Conservation (phyloP, 2,329 filamentous ascomycete genomes). For the Neofusicoccum umdonicola region DNA sequence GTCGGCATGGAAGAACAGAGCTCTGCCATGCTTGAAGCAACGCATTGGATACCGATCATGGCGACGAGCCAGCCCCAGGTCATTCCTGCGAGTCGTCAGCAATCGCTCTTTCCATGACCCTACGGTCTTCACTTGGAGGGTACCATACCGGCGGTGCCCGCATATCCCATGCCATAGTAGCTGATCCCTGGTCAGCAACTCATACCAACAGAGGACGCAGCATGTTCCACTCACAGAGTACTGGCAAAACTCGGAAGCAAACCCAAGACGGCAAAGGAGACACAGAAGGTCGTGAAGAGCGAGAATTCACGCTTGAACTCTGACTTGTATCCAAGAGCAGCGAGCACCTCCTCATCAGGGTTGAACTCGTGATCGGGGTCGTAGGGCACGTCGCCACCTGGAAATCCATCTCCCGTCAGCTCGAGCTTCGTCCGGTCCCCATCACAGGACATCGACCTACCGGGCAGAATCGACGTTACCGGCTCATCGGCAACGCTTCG, state of each 20-base stretch:
- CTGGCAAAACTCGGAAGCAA: constrained; percentile 69
- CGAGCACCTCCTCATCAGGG: constrained; percentile 60
- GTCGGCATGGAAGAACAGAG: constrained; percentile 73
- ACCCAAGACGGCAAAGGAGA: constrained; percentile 71
- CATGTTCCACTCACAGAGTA: constrained; percentile 47
- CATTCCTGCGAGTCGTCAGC: constrained; percentile 54
- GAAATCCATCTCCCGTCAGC: not conserved
- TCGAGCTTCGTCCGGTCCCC: not conserved
- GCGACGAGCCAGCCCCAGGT: constrained; percentile 75
- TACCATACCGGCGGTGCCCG: constrained; percentile 39
- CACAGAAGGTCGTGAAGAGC: constrained; percentile 71
- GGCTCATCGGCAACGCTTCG: constrained; percentile 47
- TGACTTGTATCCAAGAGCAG: constrained; percentile 61
- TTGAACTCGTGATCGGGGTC: constrained; percentile 45
- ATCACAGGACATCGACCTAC: not conserved
- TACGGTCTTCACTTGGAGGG: not conserved
- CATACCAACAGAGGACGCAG: not conserved
- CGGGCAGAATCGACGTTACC: constrained; percentile 52
- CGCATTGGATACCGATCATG: constrained; percentile 69
- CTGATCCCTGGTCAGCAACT: not conserved
- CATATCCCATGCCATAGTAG: constrained; percentile 63
- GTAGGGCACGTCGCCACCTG: constrained; percentile 49
- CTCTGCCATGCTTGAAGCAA: constrained; percentile 66
- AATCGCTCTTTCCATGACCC: constrained; percentile 9
- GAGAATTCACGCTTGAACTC: constrained; percentile 70